Evolutionary conservation across 352 stramenopile genomes (phyloP), one percentile per base, ranked within the genome.

Genomic region (Blastocystis sp.): DNA sequence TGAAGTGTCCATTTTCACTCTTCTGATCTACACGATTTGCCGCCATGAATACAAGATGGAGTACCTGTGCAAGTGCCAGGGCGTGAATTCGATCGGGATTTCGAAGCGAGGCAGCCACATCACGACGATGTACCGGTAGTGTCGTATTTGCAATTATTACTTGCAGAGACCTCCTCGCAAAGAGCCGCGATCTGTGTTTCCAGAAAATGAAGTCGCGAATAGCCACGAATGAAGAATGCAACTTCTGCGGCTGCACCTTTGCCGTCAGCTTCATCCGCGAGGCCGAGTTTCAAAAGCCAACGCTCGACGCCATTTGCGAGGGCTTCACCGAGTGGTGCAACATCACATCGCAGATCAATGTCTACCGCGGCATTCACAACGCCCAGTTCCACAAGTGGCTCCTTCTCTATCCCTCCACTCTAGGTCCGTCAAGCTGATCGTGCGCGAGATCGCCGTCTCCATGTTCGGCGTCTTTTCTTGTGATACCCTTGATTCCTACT

Each of bases 1-100:
- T 17, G 74, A 84, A 28, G 65, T 56, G 34, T 69, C 74, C 11
- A 84, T 84, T 28, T 67, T 84, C 34, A 62, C 43, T 14, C 60
- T 84, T 23, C 28, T 84, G 9, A 84, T 84, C 53, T 62, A 64
- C 23, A 84, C 66, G 23, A 84, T 84, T 38, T 84, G 74, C 61
- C 53, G 74, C 23, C 74, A 84, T 45, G 74, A 84, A 84, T 84
- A 84, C 56, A 84, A 84, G 45, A 61, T 84, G 40, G 74, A 84
- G 56, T 84, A 84, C 53, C 69, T 84, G 56, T 84, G 74, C 61
- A 84, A 84, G 52, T 84, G 65, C 48, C 52, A 84, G 53, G 48
- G 60, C 34, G 74, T 56, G 0, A 84, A 62, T 45, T 84, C 40
- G 2, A 84, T 84, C 34, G 74, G 74, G 9, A 64, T 84, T 56